These are phyloP conservation scores for Boletus eberwhitei DNA, from an alignment of 768 basidiomycete species.

Conservation along the genomic window DNA sequence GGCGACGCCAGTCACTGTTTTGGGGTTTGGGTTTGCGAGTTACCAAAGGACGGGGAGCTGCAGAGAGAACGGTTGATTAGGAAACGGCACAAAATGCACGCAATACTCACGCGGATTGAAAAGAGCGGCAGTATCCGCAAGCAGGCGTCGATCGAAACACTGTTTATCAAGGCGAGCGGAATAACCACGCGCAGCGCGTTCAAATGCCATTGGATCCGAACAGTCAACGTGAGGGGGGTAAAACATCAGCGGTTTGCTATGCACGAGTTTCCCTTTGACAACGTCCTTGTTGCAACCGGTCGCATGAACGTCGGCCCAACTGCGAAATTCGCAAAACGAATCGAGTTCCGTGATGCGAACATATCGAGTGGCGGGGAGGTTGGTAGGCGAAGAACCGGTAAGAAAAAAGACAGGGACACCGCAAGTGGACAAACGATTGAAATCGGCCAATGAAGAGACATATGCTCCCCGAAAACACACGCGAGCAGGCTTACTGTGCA, in stretches of 20 bases:
- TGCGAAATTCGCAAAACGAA: not conserved
- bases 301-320: not conserved
- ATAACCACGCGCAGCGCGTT: not conserved
- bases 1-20: not conserved
- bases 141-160: not conserved
- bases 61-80: too few species aligned
- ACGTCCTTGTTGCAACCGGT: not conserved
- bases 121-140: not conserved
- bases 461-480: not conserved
- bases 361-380: not conserved
- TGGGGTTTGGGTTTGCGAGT: not conserved
- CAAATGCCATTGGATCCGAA: not conserved
- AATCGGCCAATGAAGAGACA: not conserved
- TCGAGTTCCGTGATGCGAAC: not conserved
- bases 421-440: not conserved
- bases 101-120: too few species aligned
- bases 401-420: not conserved
- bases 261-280: not conserved
- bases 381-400: not conserved
- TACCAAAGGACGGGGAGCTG: not conserved
- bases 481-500: not conserved
- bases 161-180: not conserved
- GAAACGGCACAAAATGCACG: too few species aligned
- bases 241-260: constrained; percentile 1
- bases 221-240: not conserved